Base-by-base conservation (phyloP, 495 filamentous ascomycete species). In the Aspergillus homomorphus region DNA sequence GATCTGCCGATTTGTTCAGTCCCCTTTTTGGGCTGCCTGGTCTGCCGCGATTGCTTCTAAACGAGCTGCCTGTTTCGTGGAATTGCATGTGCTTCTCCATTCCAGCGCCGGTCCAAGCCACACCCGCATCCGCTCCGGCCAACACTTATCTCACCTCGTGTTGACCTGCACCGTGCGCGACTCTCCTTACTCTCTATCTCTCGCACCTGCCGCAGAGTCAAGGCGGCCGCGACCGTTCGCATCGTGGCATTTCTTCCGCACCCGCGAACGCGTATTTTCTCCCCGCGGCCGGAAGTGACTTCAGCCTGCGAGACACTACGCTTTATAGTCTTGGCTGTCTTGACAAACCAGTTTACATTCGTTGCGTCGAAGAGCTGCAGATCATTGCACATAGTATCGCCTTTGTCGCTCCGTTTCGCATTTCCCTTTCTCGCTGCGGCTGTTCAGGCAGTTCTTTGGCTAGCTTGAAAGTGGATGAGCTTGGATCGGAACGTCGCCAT, bases 131-230 rank as follows among this genome's bases (percentile, higher is more conserved):
- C 10, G 22, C 30, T 23, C 54, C 7, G 33, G 9, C 53, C 23
- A 28, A 38, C 33, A 38, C 22, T 19, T 51, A 51, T 58, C 41
- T 38, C 33, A 19, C 45, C 60, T 62, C 60, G 51, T 58, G 45
- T 54, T 26, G 22, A 46, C 43, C 48, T 55, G 58, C 45, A 6
- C 54, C 26, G 54, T 54, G 51, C 56, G 38, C 21, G 21, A 57
- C 12, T 20, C 10, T 38, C 4, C 33, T 14, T 38, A 28, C 26
- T 4, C 15, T 10, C 33, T 6, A 5, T 9, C 10, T 38, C 33
- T 38, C 33, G 2, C 33, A 38, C 33, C 33, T 38, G 33, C 7
- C 15, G 33, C 33, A 38, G 26, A 38, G 33, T 38, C 33, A 38
- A 38, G 4, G 33, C 12, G 33, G 33, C 8, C 33, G 33, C 33